These are phyloP conservation scores for Agrostemma githago DNA, from an alignment of 148 eudicot species.

Conservation along the genomic window DNA sequence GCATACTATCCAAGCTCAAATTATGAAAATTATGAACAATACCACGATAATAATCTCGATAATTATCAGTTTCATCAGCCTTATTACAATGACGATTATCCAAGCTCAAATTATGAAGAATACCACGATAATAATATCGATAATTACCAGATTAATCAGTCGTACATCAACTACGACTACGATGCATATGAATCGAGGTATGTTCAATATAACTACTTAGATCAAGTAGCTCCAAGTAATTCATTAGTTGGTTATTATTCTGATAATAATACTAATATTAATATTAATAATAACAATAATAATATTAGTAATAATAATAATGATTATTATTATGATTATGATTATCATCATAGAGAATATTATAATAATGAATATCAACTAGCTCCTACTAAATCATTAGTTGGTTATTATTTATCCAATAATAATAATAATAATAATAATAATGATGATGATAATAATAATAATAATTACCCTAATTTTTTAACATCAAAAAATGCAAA, in stretches of 20 bases:
- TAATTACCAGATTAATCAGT: constrained; percentile 19
- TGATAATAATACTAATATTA: background rate
- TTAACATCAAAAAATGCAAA: constrained; percentile 15
- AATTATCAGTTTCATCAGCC: constrained; percentile 22
- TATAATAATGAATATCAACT: constrained; percentile 22
- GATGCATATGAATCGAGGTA: constrained; percentile 24
- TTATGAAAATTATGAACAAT: background rate
- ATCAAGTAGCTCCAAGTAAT: constrained; percentile 16
- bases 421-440: background rate
- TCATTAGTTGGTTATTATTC: constrained; percentile 26
- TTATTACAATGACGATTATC: constrained; percentile 16
- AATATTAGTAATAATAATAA: background rate
- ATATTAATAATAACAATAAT: background rate
- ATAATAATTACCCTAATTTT: constrained; percentile 4
- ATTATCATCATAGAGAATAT: constrained; percentile 17
- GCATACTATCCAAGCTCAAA: constrained; percentile 22
- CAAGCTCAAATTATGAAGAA: constrained; percentile 18
- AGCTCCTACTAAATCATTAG: constrained; percentile 21
- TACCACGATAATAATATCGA: background rate
- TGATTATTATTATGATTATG: constrained; percentile 11
- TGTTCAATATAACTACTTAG: constrained; percentile 7
- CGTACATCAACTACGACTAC: background rate
- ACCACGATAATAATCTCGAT: background rate
- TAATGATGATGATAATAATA: background rate
- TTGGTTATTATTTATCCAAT: constrained; percentile 20